phyloP scores from a whole-genome alignment of 1,284 basidiomycete genomes.

The Anthracocystis panici-leucophaei region DNA sequence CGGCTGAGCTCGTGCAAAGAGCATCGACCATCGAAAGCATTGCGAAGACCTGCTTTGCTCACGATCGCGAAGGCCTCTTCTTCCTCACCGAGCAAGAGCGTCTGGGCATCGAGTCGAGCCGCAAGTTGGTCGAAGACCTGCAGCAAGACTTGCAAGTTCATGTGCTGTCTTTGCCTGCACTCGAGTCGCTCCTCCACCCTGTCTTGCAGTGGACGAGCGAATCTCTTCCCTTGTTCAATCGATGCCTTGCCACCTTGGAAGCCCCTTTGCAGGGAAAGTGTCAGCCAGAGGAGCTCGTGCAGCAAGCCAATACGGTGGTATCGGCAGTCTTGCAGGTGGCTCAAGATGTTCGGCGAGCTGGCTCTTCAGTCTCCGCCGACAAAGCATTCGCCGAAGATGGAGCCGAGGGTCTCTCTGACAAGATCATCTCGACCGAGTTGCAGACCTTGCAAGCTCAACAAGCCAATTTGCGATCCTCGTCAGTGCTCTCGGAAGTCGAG shows the following conservation, averaged over 20 bases:
- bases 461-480: slow-evolving; percentile 35
- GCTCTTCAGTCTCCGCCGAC: not conserved
- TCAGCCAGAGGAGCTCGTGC: slow-evolving; percentile 22
- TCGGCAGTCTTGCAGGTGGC: slow-evolving; percentile 64
- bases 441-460: slow-evolving; percentile 30
- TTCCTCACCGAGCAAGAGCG: slow-evolving; percentile 34
- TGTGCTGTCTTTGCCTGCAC: slow-evolving; percentile 15
- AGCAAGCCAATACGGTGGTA: slow-evolving; percentile 45
- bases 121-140: slow-evolving; percentile 16
- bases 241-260: slow-evolving; percentile 22
- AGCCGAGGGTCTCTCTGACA: slow-evolving; percentile 39
- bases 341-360: slow-evolving; percentile 56
- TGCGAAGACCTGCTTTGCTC: slow-evolving; percentile 4
- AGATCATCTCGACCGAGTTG: slow-evolving; percentile 39
- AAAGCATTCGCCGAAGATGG: not conserved
- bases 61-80: slow-evolving; percentile 10
- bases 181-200: slow-evolving; percentile 41
- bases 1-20: slow-evolving; percentile 16
- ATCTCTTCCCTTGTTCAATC: slow-evolving; percentile 9
- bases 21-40: slow-evolving; percentile 19
- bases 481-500: slow-evolving; percentile 39
- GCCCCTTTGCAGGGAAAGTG: slow-evolving; percentile 16
- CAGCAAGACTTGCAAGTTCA: slow-evolving; percentile 16
- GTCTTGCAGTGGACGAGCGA: slow-evolving; percentile 23
- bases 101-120: slow-evolving; percentile 8